Base-by-base conservation (phyloP, 2,329 filamentous ascomycete species). In the Aureobasidium sp. region DNA sequence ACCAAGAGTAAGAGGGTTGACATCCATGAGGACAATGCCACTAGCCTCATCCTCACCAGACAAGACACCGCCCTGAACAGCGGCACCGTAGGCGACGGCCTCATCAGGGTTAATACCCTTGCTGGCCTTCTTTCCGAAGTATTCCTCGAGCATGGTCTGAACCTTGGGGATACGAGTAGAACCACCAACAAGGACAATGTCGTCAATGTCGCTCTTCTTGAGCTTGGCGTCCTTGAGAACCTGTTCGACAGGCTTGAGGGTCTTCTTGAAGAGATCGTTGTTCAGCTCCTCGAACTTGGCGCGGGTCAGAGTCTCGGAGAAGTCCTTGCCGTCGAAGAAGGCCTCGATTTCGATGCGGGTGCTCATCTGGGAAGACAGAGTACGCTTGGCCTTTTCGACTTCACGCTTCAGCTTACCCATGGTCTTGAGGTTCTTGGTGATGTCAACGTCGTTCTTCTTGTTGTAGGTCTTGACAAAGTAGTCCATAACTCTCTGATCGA, bases 401-500 rank as follows among this genome's bases (percentile, higher is more conserved):
- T 97, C 94, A 72, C 94, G 92, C 90, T 97, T 97, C 71, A 99
- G 86, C 83, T 97, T 99, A 81, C 92, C 91, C 92, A 97, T 97
- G 68, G 93, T 88, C 89, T 97, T 97, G 68, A 88, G 80, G 74
- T 97, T 91, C 83, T 95, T 95, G 80, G 87, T 89, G 75, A 97
- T 85, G 70, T 99, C 91, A 69, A 95, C 91, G 70, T 78, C 80
- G 83, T 97, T 85, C 85, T 97, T 94, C 88, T 97, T 97, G 88
- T 97, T 97, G 87, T 96, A 97, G 71, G 84, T 82, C 88, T 97
- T 97, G 82, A 88, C 87, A 75, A 97, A 91, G 86, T 93, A 84
- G 83, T 89, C 91, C 82, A 97, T 96, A 77, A 97, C 84, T 75
- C 93, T 88, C 85, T 97, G 91, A 78, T 97, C 93, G 77, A 97